Percentiles rank a stretch among this genome's conserved stretches.
phyloP scores from a whole-genome alignment of 108 stramenopile genomes.

The Aurantiochytrium sp. region DNA sequence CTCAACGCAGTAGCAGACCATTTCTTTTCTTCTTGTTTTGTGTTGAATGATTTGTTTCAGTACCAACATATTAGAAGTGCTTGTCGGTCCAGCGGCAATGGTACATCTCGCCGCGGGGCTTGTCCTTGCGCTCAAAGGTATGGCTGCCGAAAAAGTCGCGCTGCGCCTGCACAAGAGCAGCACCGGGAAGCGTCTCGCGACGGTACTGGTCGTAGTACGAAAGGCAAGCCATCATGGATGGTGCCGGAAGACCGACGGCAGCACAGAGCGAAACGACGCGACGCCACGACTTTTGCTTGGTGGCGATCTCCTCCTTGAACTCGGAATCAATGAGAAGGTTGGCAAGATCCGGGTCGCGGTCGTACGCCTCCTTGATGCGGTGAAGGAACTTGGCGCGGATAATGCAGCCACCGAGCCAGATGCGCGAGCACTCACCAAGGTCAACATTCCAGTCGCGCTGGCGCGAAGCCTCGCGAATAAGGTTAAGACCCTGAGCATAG shows the following conservation, averaged over 20 bases:
- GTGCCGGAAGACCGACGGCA: slow-evolving; percentile 75
- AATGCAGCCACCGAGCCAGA: slow-evolving; percentile 99
- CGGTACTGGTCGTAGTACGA: slow-evolving; percentile 92
- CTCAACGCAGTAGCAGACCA: no score
- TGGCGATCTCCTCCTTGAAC: slow-evolving; percentile 68
- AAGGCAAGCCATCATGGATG: slow-evolving; percentile 76
- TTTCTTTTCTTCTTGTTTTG: no score
- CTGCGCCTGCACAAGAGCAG: slow-evolving; percentile 92
- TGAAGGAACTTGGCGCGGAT: slow-evolving; percentile 84
- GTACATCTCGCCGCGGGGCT: slow-evolving; percentile 14
- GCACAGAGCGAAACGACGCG: slow-evolving; percentile 80
- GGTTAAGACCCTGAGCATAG: slow-evolving; percentile 89
- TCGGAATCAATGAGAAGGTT: slow-evolving; percentile 87
- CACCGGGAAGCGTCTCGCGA: slow-evolving; percentile 64
- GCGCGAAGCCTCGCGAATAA: slow-evolving; percentile 77
- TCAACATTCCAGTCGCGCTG: slow-evolving; percentile 80
- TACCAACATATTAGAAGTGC: not conserved
- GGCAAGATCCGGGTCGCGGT: slow-evolving; percentile 54
- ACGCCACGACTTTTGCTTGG: slow-evolving; percentile 76
- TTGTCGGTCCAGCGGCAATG: not conserved
- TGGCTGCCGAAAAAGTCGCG: slow-evolving; percentile 99
- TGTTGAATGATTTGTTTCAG: no score
- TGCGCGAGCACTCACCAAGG: slow-evolving; percentile 78
- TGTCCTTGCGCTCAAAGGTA: slow-evolving; percentile 71
- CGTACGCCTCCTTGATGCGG: slow-evolving; percentile 81